These are phyloP conservation scores for Russula abietina DNA, from an alignment of 768 basidiomycete genomes.

Conservation along the genomic window DNA sequence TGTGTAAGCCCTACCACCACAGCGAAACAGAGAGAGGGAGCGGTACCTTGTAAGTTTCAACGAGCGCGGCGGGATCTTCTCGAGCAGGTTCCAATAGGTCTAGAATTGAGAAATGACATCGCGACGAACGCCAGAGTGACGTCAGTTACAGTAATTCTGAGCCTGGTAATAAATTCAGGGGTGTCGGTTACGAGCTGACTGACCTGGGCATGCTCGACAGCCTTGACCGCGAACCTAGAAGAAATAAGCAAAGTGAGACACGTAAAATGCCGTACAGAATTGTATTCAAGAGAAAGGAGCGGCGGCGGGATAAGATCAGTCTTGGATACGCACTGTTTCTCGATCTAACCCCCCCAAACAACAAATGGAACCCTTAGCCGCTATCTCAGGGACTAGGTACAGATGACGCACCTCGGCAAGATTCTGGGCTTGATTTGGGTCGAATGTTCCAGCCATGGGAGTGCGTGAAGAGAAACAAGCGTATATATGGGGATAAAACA, in stretches of 20 bases:
- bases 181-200: constrained; percentile 35
- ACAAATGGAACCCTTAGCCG: background rate
- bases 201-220: constrained; percentile 94
- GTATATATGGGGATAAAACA: background rate
- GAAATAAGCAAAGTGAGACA: background rate
- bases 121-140: background rate
- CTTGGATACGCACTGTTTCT: constrained; percentile 73
- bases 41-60: constrained; percentile 76
- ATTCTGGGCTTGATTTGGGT: constrained; percentile 91
- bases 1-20: background rate
- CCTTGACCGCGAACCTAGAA: constrained; percentile 80
- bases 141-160: background rate
- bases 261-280: background rate
- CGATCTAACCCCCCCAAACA: constrained; percentile 53
- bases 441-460: constrained; percentile 45
- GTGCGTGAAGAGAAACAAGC: background rate
- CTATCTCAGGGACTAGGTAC: background rate
- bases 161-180: background rate
- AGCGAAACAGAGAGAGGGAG: background rate
- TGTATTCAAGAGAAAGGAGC: background rate
- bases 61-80: constrained; percentile 67
- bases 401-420: constrained; percentile 60
- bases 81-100: constrained; percentile 94
- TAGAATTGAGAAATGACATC: constrained; percentile 29
- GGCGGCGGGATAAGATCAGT: background rate